Evolutionary conservation across 2,329 filamentous ascomycete genomes (phyloP).

Genomic region (Pseudogymnoascus pannorum): DNA sequence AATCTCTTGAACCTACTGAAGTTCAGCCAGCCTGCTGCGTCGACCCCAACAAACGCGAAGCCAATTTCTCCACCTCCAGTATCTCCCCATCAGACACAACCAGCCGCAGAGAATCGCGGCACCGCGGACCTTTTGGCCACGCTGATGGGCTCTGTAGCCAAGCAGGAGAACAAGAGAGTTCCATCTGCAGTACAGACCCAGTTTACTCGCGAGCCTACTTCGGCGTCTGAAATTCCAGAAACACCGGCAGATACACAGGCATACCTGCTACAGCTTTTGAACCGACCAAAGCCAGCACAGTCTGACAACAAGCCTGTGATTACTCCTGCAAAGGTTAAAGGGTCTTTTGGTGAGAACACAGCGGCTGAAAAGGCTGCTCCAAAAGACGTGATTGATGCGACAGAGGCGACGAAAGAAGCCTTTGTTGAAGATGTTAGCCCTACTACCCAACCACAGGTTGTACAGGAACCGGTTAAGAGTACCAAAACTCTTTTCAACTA

Average conservation of each 20-base stretch:
- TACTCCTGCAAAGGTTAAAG: slow-evolving; percentile 21
- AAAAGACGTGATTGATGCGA: slow-evolving; percentile 31
- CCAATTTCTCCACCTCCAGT: slow-evolving; percentile 18
- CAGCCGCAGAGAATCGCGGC: slow-evolving; percentile 16
- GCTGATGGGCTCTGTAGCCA: slow-evolving; percentile 22
- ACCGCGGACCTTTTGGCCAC: slow-evolving; percentile 26
- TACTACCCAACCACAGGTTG: slow-evolving; percentile 13
- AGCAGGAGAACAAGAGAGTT: slow-evolving; percentile 13
- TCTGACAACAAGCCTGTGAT: slow-evolving; percentile 33
- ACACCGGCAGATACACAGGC: slow-evolving; percentile 65
- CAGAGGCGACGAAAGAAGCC: slow-evolving; percentile 38
- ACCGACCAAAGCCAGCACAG: slow-evolving; percentile 64
- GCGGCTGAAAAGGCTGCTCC: slow-evolving; percentile 34
- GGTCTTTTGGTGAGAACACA: slow-evolving; percentile 19
- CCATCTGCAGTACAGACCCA: slow-evolving; percentile 16
- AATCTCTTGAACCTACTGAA: slow-evolving; percentile 59
- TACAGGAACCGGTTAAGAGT: slow-evolving; percentile 16
- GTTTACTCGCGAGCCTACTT: slow-evolving; percentile 1
- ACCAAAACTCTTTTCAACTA: slow-evolving; percentile 51
- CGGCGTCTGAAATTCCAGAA: slow-evolving; percentile 15
- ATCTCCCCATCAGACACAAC: slow-evolving; percentile 17
- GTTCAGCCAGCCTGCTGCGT: slow-evolving; percentile 45
- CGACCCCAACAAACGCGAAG: slow-evolving; percentile 18
- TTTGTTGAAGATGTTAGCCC: slow-evolving; percentile 31
- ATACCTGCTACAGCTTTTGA: slow-evolving; percentile 78